Conservation (phyloP, 148 eudicot genomes). For the Rhododendron simsii region DNA sequence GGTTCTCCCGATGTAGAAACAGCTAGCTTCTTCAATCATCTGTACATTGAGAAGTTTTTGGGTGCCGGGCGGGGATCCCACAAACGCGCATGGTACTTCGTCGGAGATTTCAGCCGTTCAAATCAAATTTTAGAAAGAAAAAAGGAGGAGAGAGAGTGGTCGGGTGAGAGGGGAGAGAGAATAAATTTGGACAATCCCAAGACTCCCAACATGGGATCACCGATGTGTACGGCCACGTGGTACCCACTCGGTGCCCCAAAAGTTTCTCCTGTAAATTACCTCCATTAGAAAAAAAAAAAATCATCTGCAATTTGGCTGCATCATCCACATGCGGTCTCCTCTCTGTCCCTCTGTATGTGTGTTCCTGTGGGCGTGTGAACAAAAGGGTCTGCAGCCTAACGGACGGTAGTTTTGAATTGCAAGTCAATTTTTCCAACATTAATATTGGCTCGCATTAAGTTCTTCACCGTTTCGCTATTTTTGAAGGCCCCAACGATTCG, state of each 20-base stretch:
- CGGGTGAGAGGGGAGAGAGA: no score
- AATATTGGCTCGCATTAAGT: neutral
- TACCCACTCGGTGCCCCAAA: no score
- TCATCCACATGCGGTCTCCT: neutral
- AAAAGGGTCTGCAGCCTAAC: neutral
- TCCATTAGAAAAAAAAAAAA: neutral
- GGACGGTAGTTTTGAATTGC: neutral
- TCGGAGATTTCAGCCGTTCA: no score
- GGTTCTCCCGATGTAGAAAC: neutral
- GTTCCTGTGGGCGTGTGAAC: neutral
- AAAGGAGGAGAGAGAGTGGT: no score
- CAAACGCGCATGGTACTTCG: no score
- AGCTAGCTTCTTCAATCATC: neutral
- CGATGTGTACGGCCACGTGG: no score
- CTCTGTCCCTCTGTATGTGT: neutral
- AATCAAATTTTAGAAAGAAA: no score
- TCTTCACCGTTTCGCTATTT: neutral
- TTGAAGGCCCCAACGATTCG: neutral
- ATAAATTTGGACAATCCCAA: no score
- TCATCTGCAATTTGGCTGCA: neutral
- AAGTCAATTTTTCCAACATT: neutral
- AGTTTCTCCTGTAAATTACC: neutral
- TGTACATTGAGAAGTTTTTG: neutral
- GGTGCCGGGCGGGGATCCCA: no score
- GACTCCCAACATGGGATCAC: no score